These are phyloP conservation scores for Agroathelia rolfsii DNA, from an alignment of 1,284 basidiomycete species.

Conservation along the genomic window DNA sequence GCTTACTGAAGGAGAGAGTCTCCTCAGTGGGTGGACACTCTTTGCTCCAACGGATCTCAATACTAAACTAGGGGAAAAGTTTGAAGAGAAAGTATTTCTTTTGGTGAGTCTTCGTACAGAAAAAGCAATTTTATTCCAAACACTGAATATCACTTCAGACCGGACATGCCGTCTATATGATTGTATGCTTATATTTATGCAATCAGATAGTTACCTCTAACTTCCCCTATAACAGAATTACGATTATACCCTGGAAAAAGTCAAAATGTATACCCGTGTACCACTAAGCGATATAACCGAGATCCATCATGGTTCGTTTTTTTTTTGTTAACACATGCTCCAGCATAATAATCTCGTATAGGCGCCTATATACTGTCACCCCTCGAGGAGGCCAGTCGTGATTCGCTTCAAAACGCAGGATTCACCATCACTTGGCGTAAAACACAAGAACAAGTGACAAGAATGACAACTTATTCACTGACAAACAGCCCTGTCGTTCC, in stretches of 20 bases:
- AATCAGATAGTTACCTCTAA: conserved; percentile 3
- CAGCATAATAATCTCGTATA: too few species aligned
- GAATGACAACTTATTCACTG: conserved; percentile 77
- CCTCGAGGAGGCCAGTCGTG: conserved; percentile 81
- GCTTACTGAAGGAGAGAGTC: conserved; percentile 69
- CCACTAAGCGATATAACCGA: conserved; percentile 76
- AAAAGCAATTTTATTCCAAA: conserved; percentile 1
- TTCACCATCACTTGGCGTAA: conserved; percentile 72
- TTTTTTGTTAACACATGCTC: background rate
- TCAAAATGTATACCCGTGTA: conserved; percentile 82
- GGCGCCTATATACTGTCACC: conserved; percentile 88
- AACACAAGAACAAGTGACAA: conserved; percentile 51
- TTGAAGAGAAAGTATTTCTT: conserved; percentile 89
- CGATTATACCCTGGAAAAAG: conserved; percentile 87
- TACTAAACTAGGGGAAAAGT: conserved; percentile 60
- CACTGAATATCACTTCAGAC: conserved; percentile 31
- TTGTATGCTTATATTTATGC: conserved; percentile 29
- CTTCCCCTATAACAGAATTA: conserved; percentile 48
- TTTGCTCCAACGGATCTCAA: conserved; percentile 78
- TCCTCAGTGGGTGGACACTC: conserved; percentile 86
- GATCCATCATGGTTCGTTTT: conserved; percentile 66
- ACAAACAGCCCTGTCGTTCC: conserved; percentile 46
- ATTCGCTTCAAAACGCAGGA: conserved; percentile 79
- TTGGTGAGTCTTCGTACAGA: conserved; percentile 72
- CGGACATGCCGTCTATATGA: conserved; percentile 53